Evolutionary conservation across 2,329 filamentous ascomycete species (phyloP).

Genomic region (Trichoderma brevicompactum): DNA sequence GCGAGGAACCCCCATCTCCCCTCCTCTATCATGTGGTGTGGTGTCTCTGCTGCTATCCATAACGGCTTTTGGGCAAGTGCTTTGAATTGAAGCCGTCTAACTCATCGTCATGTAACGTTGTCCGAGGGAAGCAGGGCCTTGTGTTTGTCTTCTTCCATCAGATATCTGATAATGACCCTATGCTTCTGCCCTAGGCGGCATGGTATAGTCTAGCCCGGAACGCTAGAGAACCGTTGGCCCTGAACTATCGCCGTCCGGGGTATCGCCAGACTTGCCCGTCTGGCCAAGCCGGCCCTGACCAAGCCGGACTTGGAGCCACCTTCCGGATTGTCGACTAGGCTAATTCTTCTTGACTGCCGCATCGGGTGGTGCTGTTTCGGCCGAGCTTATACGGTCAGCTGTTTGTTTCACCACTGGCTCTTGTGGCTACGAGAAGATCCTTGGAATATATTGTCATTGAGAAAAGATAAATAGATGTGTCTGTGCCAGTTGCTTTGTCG

Average conservation of each 20-base stretch:
- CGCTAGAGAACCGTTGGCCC: constrained; percentile 6
- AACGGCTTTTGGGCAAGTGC: background rate
- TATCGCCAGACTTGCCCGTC: background rate
- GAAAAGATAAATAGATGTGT: constrained; percentile 25
- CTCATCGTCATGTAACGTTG: constrained; percentile 21
- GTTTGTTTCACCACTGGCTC: constrained; percentile 14
- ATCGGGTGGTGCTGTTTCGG: constrained; percentile 4
- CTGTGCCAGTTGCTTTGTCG: background rate
- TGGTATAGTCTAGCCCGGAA: background rate
- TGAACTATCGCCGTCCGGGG: constrained; percentile 9
- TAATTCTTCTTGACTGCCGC: constrained; percentile 7
- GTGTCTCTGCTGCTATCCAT: background rate
- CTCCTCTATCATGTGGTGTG: background rate
- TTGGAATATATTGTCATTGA: background rate
- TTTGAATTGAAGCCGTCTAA: background rate
- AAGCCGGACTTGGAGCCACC: constrained; percentile 22
- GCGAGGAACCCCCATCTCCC: background rate
- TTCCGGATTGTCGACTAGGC: constrained; percentile 25
- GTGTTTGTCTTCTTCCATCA: background rate
- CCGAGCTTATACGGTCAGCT: constrained; percentile 12
- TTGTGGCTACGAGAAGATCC: background rate
- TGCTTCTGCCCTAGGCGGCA: constrained; percentile 16
- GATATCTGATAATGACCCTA: constrained; percentile 5
- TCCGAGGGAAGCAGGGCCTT: background rate
- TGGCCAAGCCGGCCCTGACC: background rate